Evolutionary conservation across 169 alveolate species (phyloP).

Genomic region (Cryptosporidium sp.): DNA sequence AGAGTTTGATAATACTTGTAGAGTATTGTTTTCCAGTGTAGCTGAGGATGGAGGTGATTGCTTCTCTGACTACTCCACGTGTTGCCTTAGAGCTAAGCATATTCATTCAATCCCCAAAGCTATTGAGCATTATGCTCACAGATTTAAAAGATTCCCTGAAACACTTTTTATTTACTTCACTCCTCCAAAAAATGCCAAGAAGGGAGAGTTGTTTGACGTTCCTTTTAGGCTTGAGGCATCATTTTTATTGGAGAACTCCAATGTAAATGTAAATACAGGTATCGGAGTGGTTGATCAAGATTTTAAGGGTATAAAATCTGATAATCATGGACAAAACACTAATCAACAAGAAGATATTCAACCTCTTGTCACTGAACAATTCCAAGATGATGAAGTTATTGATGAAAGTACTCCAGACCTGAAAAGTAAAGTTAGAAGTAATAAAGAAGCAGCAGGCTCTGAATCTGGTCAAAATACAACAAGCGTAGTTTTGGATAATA

Average conservation of each 20-base stretch:
- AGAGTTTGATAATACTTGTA: constrained; percentile 81
- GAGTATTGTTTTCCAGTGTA: constrained; percentile 82
- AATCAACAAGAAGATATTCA: not conserved
- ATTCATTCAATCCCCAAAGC: constrained; percentile 84
- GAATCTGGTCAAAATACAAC: not conserved
- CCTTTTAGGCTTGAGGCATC: constrained; percentile 89
- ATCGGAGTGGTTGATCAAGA: not conserved
- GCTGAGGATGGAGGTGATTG: constrained; percentile 82
- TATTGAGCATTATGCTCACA: constrained; percentile 84
- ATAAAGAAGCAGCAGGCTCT: constrained; percentile 5
- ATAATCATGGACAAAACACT: not conserved
- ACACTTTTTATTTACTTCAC: constrained; percentile 87
- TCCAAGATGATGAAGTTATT: not conserved
- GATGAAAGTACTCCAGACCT: not conserved
- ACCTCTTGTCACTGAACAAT: not conserved
- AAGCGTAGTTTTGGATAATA: not conserved
- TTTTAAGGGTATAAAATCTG: not conserved
- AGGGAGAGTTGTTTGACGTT: constrained; percentile 90
- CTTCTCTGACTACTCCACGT: constrained; percentile 77
- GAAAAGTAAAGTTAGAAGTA: not conserved
- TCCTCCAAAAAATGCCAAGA: constrained; percentile 88
- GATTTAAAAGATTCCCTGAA: constrained; percentile 87
- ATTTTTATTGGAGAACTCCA: constrained; percentile 75
- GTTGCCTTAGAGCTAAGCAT: constrained; percentile 77
- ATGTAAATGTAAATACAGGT: constrained; percentile 3